A percentile compares a stretch with the other conserved stretches of the same genome.
phyloP scores from a whole-genome alignment of 2,329 filamentous ascomycete species.

The Fusarium illudens region DNA sequence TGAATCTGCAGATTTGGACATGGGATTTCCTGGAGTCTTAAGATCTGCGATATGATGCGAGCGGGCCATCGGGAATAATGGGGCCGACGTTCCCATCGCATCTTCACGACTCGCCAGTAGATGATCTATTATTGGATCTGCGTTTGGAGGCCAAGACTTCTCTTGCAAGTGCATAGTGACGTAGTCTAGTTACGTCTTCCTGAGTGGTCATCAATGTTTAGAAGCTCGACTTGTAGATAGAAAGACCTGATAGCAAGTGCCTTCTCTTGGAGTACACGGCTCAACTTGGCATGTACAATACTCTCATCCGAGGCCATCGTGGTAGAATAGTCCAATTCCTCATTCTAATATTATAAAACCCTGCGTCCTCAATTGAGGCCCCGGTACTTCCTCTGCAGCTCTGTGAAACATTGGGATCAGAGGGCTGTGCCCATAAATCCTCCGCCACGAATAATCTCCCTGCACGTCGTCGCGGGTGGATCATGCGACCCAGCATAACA shows the following conservation, averaged over 20 bases:
- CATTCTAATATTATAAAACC: neutral
- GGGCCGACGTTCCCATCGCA: neutral
- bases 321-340: too few relatives aligned
- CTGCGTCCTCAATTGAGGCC: neutral
- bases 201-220: neutral
- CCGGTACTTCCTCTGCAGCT: neutral
- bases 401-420: neutral
- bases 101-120: neutral
- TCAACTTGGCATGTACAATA: too few relatives aligned
- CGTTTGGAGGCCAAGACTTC: neutral
- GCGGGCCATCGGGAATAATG: neutral
- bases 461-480: neutral
- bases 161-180: neutral
- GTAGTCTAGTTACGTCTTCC: neutral
- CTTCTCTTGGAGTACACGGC: too few relatives aligned
- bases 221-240: too few relatives aligned
- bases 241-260: too few relatives aligned
- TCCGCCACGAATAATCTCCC: neutral
- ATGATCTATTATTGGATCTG: neutral
- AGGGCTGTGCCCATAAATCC: neutral
- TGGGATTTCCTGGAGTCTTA: neutral
- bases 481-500: neutral
- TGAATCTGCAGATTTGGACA: neutral
- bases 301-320: neutral
- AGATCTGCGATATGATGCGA: neutral